Evolutionary conservation across 139 green algal species (phyloP).

Genomic region (Closterium sp.): DNA sequence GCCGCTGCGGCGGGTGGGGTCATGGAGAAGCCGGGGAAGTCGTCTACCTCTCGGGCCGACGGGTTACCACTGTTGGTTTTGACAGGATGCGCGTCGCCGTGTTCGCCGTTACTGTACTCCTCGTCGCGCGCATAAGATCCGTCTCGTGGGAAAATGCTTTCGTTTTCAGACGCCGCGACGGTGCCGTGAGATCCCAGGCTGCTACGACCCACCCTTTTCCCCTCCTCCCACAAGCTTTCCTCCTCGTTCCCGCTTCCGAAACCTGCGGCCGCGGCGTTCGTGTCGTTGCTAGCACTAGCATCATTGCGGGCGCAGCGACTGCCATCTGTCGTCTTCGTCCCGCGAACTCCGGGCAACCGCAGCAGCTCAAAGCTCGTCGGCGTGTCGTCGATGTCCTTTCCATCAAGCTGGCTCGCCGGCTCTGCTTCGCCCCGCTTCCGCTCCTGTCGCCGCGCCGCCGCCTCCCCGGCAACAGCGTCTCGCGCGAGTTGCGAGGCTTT

Average conservation of each 20-base stretch:
- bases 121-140: neutral
- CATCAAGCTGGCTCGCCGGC: neutral
- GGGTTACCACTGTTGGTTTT: neutral
- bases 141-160: neutral
- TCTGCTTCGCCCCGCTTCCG: neutral
- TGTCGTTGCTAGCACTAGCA: neutral
- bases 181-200: neutral
- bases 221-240: neutral
- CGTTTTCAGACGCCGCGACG: neutral
- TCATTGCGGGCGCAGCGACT: neutral
- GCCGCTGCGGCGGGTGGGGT: neutral
- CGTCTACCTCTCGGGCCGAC: neutral
- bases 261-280: neutral
- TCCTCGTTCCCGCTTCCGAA: neutral
- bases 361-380: neutral
- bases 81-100: neutral
- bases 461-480: neutral
- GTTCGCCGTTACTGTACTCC: neutral
- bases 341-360: neutral
- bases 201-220: neutral
- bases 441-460: neutral
- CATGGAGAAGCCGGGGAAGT: neutral
- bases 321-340: neutral
- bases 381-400: neutral
- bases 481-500: neutral